Evolutionary conservation across 2,329 filamentous ascomycete species (phyloP), one percentile per base, ranked within the genome.

Genomic region (Pseudogymnoascus sp.): DNA sequence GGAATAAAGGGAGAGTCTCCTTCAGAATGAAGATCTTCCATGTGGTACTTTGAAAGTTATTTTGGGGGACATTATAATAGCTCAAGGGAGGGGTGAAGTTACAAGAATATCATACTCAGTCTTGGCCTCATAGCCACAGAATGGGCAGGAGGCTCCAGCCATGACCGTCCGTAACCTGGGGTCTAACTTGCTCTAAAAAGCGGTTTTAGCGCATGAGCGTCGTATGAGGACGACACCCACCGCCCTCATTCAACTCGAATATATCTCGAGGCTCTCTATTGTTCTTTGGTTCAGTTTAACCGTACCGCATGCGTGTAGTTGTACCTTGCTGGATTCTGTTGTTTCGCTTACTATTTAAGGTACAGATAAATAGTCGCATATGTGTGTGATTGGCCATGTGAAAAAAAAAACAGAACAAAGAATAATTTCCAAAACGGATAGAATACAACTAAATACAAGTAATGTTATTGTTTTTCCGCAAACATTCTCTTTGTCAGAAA

Each of bases 81-180:
- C 4, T 33, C 31, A 26, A 33, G 9, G 26, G 6, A 57, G 19
- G 47, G n/a, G 26, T 61, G 33, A 19, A 71, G 68, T 74, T 74
- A 69, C 77, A 71, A 68, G 75, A 61, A 78, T 73, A 21, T 70
- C 70, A 66, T 78, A 78, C 53, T 78, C 75, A 9, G 42, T 65
- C 7, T 69, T 68, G 26, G 73, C 68, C 62, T 69, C 64, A 64
- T 66, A 75, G 33, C 73, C 76, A 67, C 78, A 79, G 65, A 79
- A 77, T 13, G 77, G 78, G 66, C 78, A 79, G 4, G 47, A 33
- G 26, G 47, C 47, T 23, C 47, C 47, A n/a, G 47, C 26, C 47
- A 57, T 57, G 28, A n/a, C 9, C 15, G 47, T 31, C 28, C 9
- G n/a, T 33, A 19, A 9, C 8, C 23, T 28, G 8, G 15, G 15